Evolutionary conservation across 2,329 filamentous ascomycete species (phyloP).

Genomic region (Thielaviopsis populi): DNA sequence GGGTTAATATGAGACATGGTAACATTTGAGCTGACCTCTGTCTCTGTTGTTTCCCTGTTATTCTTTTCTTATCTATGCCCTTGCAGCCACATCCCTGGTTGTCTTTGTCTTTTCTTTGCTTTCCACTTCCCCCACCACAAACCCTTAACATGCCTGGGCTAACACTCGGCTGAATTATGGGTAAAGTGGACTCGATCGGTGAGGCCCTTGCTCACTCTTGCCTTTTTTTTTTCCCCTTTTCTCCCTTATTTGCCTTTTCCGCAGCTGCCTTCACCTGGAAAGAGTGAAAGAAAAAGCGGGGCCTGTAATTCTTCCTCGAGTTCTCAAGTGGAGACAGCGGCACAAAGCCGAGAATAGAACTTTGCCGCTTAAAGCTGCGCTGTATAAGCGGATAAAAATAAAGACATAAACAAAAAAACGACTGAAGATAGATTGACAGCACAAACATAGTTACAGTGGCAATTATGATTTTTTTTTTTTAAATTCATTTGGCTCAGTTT

Average conservation of each 20-base stretch:
- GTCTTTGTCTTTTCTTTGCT: background rate
- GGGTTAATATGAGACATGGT: too few species aligned
- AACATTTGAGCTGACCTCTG: too few species aligned
- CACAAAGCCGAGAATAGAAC: constrained; percentile 2
- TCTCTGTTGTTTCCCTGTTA: background rate
- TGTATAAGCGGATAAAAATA: background rate
- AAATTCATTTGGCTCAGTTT: background rate
- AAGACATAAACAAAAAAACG: background rate
- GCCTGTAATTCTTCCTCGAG: background rate
- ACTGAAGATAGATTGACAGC: background rate
- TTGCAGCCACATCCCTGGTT: background rate
- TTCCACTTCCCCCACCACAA: too few species aligned
- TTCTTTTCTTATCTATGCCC: background rate
- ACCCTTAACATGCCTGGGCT: background rate
- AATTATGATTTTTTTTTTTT: background rate
- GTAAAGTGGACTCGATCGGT: background rate
- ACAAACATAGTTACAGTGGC: background rate
- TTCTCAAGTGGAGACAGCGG: background rate
- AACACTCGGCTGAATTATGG: background rate
- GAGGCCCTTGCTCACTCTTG: too few species aligned
- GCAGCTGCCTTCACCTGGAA: too few species aligned
- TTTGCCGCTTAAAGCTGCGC: background rate
- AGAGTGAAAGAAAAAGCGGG: background rate
- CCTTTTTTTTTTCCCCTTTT: too few species aligned
- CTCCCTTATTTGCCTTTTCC: too few species aligned